Percentiles rank a stretch among this genome's conserved stretches.
phyloP scores from a whole-genome alignment of 2,329 filamentous ascomycete species.

The Aspergillus sp. region DNA sequence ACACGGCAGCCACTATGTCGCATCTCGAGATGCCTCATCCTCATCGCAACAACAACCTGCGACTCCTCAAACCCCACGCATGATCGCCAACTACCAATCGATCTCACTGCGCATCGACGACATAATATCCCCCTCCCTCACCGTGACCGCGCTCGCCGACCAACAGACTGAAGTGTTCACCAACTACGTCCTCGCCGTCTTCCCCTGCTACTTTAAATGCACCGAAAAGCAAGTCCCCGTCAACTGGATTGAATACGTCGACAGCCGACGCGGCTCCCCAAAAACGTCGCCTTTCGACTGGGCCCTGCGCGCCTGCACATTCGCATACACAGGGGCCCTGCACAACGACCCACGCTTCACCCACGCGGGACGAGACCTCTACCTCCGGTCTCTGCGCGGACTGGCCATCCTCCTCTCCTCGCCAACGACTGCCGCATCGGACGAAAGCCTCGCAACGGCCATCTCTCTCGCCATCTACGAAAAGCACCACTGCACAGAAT shows the following conservation, averaged over 20 bases:
- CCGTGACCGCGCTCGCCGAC: slow-evolving; percentile 22
- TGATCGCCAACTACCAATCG: slow-evolving; percentile 1
- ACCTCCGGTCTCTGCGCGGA: slow-evolving; percentile 29
- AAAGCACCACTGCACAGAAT: slow-evolving; percentile 36
- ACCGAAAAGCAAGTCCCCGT: slow-evolving; percentile 27
- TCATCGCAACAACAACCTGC: not conserved
- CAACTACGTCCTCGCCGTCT: slow-evolving; percentile 27
- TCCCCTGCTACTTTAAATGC: slow-evolving; percentile 29
- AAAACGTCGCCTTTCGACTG: slow-evolving; percentile 21
- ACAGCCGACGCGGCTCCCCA: slow-evolving; percentile 11
- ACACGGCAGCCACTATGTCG: not conserved
- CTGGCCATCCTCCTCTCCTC: slow-evolving; percentile 28
- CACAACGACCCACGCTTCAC: slow-evolving; percentile 24
- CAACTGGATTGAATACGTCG: slow-evolving; percentile 31
- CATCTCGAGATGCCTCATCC: not conserved
- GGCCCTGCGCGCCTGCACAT: slow-evolving; percentile 21
- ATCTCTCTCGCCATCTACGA: slow-evolving; percentile 39
- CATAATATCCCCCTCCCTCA: slow-evolving; percentile 27
- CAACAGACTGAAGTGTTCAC: slow-evolving; percentile 29
- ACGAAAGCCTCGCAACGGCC: slow-evolving; percentile 35
- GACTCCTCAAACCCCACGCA: not conserved
- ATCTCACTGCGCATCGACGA: slow-evolving; percentile 23
- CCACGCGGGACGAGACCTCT: slow-evolving; percentile 26
- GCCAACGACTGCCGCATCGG: slow-evolving; percentile 27
- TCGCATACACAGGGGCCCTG: slow-evolving; percentile 18